Evolutionary conservation across 495 filamentous ascomycete species (phyloP).

Genomic region (Glonium stellatum): DNA sequence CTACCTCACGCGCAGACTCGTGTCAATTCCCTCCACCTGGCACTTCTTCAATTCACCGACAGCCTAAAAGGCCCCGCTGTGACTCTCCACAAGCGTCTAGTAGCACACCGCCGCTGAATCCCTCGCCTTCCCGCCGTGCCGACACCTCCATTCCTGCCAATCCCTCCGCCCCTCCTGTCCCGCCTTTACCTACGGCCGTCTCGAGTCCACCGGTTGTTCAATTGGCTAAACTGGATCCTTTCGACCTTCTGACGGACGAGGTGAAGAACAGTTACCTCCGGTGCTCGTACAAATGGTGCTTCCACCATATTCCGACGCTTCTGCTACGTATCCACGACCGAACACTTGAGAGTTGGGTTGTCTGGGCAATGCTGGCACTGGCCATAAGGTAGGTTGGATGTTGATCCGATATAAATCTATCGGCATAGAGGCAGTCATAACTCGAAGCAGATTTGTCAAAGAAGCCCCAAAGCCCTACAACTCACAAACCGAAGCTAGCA

Average conservation of each 20-base stretch:
- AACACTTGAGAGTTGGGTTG: conserved; percentile 28
- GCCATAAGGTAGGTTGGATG: conserved; percentile 22
- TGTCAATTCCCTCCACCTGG: conserved; percentile 30
- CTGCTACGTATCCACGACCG: conserved; percentile 27
- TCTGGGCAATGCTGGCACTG: conserved; percentile 29
- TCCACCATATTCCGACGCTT: conserved; percentile 31
- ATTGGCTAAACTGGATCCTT: conserved; percentile 27
- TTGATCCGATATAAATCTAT: neutral
- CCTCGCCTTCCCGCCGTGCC: neutral
- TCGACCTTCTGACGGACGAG: conserved; percentile 30
- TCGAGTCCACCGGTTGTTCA: conserved; percentile 10
- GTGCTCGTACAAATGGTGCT: conserved; percentile 32
- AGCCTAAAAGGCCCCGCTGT: conserved; percentile 25
- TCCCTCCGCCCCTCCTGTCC: neutral
- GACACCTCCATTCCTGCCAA: conserved; percentile 13
- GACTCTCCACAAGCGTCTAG: conserved; percentile 7
- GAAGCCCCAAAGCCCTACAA: conserved; percentile 25
- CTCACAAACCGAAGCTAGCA: conserved; percentile 30
- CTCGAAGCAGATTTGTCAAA: conserved; percentile 22
- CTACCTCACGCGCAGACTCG: conserved; percentile 8
- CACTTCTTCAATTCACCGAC: conserved; percentile 26
- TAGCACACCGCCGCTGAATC: conserved; percentile 2
- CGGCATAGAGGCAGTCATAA: neutral
- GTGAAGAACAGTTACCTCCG: conserved; percentile 32
- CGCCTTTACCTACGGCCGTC: neutral